Evolutionary conservation across 805 yeast genomes (phyloP).

Genomic region (Candida pini): DNA sequence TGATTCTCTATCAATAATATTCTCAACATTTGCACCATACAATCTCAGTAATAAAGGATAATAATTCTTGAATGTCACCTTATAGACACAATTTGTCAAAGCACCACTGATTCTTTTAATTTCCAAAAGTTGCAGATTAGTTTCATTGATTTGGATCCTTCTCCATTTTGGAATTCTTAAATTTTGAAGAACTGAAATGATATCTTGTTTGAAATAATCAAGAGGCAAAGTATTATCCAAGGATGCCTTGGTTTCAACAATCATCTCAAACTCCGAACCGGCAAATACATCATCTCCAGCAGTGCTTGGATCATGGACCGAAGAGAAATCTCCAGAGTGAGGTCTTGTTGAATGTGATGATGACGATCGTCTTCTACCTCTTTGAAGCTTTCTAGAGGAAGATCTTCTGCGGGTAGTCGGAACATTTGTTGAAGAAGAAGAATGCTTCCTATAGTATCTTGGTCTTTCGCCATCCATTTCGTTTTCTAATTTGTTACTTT

Average conservation of each 20-base stretch:
- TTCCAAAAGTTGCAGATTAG: conserved; percentile 38
- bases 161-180: conserved; percentile 80
- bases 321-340: conserved; percentile 10
- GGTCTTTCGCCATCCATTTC: too few species aligned
- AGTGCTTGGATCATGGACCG: conserved; percentile 3
- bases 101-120: conserved; percentile 84
- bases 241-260: conserved; percentile 40
- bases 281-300: conserved; percentile 7
- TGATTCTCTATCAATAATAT: conserved; percentile 77
- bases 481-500: too few species aligned
- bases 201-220: conserved; percentile 82
- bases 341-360: conserved; percentile 21
- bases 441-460: conserved; percentile 12
- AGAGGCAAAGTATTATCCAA: conserved; percentile 74
- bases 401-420: conserved; percentile 15
- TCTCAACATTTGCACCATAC: conserved; percentile 83
- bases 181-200: conserved; percentile 56
- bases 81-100: conserved; percentile 83
- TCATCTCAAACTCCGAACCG: too few species aligned
- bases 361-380: conserved; percentile 20
- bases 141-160: conserved; percentile 33
- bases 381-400: conserved; percentile 13
- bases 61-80: conserved; percentile 39
- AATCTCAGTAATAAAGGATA: conserved; percentile 71
- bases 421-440: conserved; percentile 14